Evolutionary conservation across 306 rosid genomes (phyloP).

Genomic region (Pachyrhizus erosus): DNA sequence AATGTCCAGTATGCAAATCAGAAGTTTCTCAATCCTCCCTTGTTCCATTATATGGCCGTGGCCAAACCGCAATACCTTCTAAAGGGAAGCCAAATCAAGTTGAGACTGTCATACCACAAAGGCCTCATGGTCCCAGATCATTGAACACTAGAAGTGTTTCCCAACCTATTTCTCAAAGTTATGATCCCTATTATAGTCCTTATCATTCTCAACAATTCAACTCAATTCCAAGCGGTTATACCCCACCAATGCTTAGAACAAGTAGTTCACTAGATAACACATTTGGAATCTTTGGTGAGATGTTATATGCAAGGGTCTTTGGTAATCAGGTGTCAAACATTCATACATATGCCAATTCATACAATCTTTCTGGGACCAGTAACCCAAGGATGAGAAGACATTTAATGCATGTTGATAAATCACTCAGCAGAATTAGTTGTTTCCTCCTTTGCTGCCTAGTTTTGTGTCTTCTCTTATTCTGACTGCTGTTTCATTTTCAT

Average conservation of each 20-base stretch:
- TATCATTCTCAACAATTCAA: slow-evolving; percentile 46
- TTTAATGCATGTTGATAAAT: slow-evolving; percentile 70
- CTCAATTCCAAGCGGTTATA: slow-evolving; percentile 41
- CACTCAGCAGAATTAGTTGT: slow-evolving; percentile 73
- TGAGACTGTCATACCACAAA: slow-evolving; percentile 61
- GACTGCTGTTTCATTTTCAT: slow-evolving; percentile 39
- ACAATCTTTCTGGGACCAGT: slow-evolving; percentile 54
- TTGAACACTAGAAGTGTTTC: slow-evolving; percentile 38
- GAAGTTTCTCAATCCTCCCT: slow-evolving; percentile 71
- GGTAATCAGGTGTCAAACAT: slow-evolving; percentile 61
- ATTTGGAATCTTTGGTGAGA: slow-evolving; percentile 67
- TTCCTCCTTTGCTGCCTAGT: slow-evolving; percentile 75
- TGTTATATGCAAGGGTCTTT: slow-evolving; percentile 71
- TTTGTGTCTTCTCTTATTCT: slow-evolving; percentile 78
- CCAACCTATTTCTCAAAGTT: slow-evolving; percentile 45
- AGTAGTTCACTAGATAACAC: slow-evolving; percentile 50
- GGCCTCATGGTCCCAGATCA: slow-evolving; percentile 68
- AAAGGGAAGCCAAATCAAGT: slow-evolving; percentile 46
- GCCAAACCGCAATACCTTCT: slow-evolving; percentile 52
- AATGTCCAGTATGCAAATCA: slow-evolving; percentile 92
- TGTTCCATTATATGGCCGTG: slow-evolving; percentile 80
- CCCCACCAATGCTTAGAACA: slow-evolving; percentile 51
- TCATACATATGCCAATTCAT: slow-evolving; percentile 64
- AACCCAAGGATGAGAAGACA: slow-evolving; percentile 78
- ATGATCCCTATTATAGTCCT: slow-evolving; percentile 44